phyloP scores from a whole-genome alignment of 208 protist species.

The Crithidia brevicula region DNA sequence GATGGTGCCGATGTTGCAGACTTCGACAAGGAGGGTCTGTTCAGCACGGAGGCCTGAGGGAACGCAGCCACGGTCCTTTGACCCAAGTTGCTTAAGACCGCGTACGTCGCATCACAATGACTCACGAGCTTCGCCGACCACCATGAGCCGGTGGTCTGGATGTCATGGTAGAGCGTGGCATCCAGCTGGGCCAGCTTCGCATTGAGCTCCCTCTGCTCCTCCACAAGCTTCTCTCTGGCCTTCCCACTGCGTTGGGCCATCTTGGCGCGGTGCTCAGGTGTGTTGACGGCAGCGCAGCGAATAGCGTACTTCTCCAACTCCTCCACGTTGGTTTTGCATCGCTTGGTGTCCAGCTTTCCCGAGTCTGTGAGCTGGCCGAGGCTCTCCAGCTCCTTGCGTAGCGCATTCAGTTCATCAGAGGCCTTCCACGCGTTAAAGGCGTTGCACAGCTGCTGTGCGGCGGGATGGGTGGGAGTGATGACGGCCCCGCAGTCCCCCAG shows the following conservation, averaged over 20 bases:
- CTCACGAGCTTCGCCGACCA: neutral
- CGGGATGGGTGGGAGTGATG: neutral
- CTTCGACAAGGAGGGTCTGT: too few species aligned
- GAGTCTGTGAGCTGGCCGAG: neutral
- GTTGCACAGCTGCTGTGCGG: neutral
- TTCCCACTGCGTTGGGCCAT: neutral
- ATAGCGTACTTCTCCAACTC: neutral
- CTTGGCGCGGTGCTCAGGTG: neutral
- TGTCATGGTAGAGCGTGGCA: neutral
- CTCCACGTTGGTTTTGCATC: neutral
- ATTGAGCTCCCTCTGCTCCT: neutral
- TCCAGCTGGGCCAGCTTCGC: neutral
- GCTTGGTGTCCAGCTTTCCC: neutral
- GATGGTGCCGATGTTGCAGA: too few species aligned
- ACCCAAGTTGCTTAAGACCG: neutral
- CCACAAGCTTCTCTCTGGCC: neutral
- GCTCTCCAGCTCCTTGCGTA: neutral
- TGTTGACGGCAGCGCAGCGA: neutral
- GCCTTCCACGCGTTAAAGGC: conserved; percentile 5
- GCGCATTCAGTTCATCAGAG: neutral
- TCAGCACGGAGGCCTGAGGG: too few species aligned
- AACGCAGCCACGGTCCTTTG: neutral
- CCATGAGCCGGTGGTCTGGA: neutral
- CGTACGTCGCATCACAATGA: neutral
- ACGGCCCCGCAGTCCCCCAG: neutral